Evolutionary conservation across 208 protist species (phyloP), one percentile per base, ranked within the genome.

Genomic region (Crithidia thermophila): DNA sequence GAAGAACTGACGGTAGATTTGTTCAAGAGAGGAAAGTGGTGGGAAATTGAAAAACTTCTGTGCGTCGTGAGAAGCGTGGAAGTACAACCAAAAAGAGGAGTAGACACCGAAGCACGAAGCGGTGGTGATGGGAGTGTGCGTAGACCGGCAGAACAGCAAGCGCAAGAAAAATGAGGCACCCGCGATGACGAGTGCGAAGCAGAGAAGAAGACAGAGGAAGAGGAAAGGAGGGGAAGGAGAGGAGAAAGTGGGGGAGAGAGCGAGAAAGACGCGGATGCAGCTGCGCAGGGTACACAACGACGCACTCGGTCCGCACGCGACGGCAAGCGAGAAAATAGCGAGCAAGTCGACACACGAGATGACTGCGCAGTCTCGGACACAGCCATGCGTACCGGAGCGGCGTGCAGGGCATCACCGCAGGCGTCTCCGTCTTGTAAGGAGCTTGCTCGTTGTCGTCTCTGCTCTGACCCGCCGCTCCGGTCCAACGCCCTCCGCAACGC

Each of bases 1-100:
- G 49, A 25, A 23, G 46, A 25, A 18, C 7, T 40, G 30, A 14
- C 13, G 25, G 21, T 37, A 9, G 37, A 0, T 42, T 34, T 53
- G 21, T 21, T 47, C 43, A 33, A 31, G 20, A 53, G 53, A 20
- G 39, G 20, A 33, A 16, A 3, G 3, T n/a, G 7, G 21, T 36
- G 9, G 30, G 40, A 40, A 30, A 42, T 34, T 3, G 58, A 64
- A 42, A 53, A 51, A 14, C 58, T 64, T 33, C 58, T 64, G 20
- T 7, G 58, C 11, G 58, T 5, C 3, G 31, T 30, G 58, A 27
- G n/a, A 0, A 64, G 36, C 4, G 52, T 33, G 36, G 20, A n/a
- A n/a, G n/a, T n/a, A n/a, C n/a, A n/a, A n/a, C n/a, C n/a, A n/a
- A n/a, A n/a, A n/a, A n/a, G n/a, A n/a, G n/a, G n/a, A n/a, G n/a